These are phyloP conservation scores for Amanita brunnescens DNA, from an alignment of 768 basidiomycete species.

Conservation along the genomic window DNA sequence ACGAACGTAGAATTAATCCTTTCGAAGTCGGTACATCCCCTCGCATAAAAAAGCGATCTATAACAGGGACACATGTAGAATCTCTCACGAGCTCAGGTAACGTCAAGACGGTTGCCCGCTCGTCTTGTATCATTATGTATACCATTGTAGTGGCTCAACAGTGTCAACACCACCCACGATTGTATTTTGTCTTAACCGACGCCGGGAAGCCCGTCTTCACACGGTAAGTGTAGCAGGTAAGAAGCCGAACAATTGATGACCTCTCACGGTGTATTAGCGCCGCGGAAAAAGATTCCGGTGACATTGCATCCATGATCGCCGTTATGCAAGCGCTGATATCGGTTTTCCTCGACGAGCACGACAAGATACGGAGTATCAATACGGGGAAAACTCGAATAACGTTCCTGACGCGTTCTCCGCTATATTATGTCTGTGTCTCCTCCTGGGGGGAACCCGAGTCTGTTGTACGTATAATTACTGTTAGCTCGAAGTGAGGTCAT, in stretches of 20 bases:
- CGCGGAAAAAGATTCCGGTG: conserved; percentile 49
- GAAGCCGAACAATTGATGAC: conserved; percentile 4
- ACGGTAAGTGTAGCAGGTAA: conserved; percentile 34
- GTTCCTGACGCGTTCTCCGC: conserved; percentile 76
- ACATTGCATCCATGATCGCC: conserved; percentile 73
- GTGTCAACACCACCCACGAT: conserved; percentile 44
- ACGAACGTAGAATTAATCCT: not conserved
- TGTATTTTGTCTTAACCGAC: conserved; percentile 90
- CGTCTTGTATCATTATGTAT: conserved; percentile 8
- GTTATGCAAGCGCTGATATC: conserved; percentile 95
- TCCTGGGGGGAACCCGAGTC: conserved; percentile 96
- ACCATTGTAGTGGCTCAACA: conserved; percentile 27
- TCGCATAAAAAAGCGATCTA: conserved; percentile 18
- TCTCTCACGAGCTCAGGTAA: conserved; percentile 4
- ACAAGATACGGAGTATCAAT: conserved; percentile 79
- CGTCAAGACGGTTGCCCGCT: not conserved
- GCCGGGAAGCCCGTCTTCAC: conserved; percentile 98
- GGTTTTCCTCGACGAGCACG: conserved; percentile 88
- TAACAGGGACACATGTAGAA: conserved; percentile 8
- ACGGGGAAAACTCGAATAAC: conserved; percentile 77
- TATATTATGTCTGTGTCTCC: conserved; percentile 89
- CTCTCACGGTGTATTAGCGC: conserved; percentile 31
- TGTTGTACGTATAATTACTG: conserved; percentile 51
- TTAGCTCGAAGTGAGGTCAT: not conserved
- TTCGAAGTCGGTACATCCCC: conserved; percentile 5